Percentiles rank a stretch among this genome's conserved stretches.
These are phyloP conservation scores for Teunomyces atbi DNA, from an alignment of 805 yeast species.

Conservation along the genomic window DNA sequence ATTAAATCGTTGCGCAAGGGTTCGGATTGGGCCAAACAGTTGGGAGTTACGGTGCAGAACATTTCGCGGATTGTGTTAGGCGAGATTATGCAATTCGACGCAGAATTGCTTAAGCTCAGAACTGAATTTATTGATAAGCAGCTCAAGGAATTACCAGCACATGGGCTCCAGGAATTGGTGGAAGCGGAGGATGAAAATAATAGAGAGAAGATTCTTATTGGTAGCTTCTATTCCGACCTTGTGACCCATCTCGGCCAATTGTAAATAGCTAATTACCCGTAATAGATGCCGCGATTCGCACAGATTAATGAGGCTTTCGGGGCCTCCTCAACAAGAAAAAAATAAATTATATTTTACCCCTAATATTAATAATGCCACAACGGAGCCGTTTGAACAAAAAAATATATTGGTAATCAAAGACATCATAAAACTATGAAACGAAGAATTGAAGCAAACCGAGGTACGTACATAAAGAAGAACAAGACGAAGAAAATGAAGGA, in stretches of 20 bases:
- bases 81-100: constrained; percentile 37
- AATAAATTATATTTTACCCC: neutral
- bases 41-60: constrained; percentile 44
- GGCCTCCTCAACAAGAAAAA: neutral
- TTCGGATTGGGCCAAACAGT: constrained; percentile 44
- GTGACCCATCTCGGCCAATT: neutral
- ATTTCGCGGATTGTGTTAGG: constrained; percentile 42
- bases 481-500: neutral
- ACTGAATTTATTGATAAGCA: constrained; percentile 33
- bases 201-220: constrained; percentile 17
- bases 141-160: constrained; percentile 33
- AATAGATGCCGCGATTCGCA: neutral
- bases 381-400: neutral
- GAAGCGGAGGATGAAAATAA: constrained; percentile 21
- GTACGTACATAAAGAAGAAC: neutral
- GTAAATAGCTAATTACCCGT: neutral
- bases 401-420: neutral
- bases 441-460: neutral
- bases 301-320: neutral
- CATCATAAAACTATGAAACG: neutral
- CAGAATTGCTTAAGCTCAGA: constrained; percentile 20
- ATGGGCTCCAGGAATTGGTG: constrained; percentile 30
- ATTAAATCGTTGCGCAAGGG: constrained; percentile 46
- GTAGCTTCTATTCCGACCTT: constrained; percentile 12
- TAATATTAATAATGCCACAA: neutral